phyloP scores from a whole-genome alignment of 148 eudicot species.

The Chenopodium quinoa region DNA sequence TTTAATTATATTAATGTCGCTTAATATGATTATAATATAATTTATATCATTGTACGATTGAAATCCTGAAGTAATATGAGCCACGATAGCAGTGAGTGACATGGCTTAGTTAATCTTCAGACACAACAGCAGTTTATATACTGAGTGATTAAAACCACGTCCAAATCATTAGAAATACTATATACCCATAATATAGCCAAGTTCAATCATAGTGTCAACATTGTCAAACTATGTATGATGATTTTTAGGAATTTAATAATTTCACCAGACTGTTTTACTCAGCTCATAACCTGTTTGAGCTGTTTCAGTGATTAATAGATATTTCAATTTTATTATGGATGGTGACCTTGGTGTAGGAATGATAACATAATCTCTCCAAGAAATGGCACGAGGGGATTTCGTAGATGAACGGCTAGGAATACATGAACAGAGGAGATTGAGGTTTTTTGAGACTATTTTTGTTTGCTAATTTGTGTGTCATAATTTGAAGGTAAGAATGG shows the following conservation, averaged over 20 bases:
- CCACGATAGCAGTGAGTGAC: not conserved
- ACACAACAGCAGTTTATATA: slow-evolving; percentile 19
- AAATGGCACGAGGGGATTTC: no score
- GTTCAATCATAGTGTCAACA: slow-evolving; percentile 15
- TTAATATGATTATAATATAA: not conserved
- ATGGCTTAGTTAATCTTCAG: slow-evolving; percentile 6
- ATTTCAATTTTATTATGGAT: not conserved
- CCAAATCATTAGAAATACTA: not conserved
- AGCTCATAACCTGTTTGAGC: not conserved
- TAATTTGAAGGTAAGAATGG: no score
- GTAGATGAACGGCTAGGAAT: not conserved
- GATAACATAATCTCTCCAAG: no score
- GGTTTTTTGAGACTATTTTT: not conserved
- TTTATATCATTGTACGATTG: not conserved
- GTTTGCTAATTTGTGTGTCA: no score
- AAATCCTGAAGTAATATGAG: not conserved
- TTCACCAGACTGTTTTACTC: not conserved
- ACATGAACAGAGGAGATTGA: not conserved
- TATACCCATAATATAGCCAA: not conserved
- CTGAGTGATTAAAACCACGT: slow-evolving; percentile 8
- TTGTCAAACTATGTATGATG: slow-evolving; percentile 12
- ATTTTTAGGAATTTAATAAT: not conserved
- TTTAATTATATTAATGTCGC: not conserved
- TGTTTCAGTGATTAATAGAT: not conserved
- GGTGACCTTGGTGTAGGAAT: not conserved